phyloP scores from a whole-genome alignment of 176 grass and related monocot species.

The Phoenix dactylifera region DNA sequence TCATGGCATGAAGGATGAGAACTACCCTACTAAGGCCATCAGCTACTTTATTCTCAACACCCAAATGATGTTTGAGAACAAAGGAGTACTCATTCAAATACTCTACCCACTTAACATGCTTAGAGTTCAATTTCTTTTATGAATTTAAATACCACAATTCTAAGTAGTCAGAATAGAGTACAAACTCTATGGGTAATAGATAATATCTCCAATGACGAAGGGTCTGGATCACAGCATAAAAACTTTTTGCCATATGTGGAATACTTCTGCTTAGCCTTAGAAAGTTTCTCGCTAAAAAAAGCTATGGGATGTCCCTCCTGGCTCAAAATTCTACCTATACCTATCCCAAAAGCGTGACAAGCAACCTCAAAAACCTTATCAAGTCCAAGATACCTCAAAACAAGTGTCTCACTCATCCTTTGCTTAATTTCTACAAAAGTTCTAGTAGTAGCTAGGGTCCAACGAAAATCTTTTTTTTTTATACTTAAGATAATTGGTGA shows the following conservation, averaged over 20 bases:
- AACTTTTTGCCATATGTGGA: neutral
- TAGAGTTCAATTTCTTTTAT: neutral
- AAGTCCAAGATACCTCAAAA: too few species aligned
- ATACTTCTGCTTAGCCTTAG: neutral
- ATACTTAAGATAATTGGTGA: too few species aligned
- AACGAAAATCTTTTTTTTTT: too few species aligned
- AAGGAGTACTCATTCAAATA: neutral
- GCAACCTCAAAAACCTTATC: too few species aligned
- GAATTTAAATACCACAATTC: neutral
- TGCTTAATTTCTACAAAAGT: too few species aligned
- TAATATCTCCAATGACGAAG: neutral
- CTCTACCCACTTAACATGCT: neutral
- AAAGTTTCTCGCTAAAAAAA: neutral
- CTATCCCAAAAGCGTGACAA: too few species aligned
- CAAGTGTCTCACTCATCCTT: too few species aligned
- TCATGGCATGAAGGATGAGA: neutral
- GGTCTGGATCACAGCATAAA: neutral
- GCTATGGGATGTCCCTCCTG: neutral
- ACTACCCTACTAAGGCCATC: neutral
- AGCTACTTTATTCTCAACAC: neutral
- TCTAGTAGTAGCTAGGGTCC: too few species aligned
- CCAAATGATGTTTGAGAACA: slow-evolving; percentile 2
- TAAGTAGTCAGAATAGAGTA: neutral
- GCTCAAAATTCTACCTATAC: too few species aligned
- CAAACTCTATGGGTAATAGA: neutral